phyloP scores from a whole-genome alignment of 2,329 filamentous ascomycete species.

The Nothomitra cinnamomea region DNA sequence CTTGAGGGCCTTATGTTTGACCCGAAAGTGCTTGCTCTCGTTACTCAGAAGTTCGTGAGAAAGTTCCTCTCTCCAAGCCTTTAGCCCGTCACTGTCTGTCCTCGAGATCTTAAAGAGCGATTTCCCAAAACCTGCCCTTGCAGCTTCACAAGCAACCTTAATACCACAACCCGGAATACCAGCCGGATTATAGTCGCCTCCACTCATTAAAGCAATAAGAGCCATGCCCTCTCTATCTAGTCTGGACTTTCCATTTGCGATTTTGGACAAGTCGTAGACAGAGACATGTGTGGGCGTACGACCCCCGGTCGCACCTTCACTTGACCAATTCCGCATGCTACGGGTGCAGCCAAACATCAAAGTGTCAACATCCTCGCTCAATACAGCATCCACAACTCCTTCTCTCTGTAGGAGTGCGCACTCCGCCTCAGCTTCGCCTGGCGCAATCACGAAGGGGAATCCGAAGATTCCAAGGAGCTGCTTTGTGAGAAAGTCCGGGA shows the following conservation, averaged over 20 bases:
- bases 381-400: slow-evolving; percentile 77
- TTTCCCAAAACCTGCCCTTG: slow-evolving; percentile 69
- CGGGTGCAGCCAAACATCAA: slow-evolving; percentile 86
- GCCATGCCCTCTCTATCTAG: slow-evolving; percentile 83
- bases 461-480: slow-evolving; percentile 71
- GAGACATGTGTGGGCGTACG: slow-evolving; percentile 72
- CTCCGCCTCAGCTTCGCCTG: slow-evolving; percentile 90
- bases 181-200: slow-evolving; percentile 81
- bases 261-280: slow-evolving; percentile 50
- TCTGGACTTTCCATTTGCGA: slow-evolving; percentile 36
- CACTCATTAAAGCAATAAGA: slow-evolving; percentile 82
- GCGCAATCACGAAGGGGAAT: slow-evolving; percentile 69
- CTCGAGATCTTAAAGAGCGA: slow-evolving; percentile 50
- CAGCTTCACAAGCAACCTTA: slow-evolving; percentile 79
- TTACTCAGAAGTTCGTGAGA: slow-evolving; percentile 68
- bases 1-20: slow-evolving; percentile 52
- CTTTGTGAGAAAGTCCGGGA: slow-evolving; percentile 64
- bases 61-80: slow-evolving; percentile 54
- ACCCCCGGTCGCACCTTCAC: slow-evolving; percentile 45
- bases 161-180: slow-evolving; percentile 78
- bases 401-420: slow-evolving; percentile 71
- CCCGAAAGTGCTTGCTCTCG: slow-evolving; percentile 62
- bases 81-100: slow-evolving; percentile 41
- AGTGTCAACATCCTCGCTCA: slow-evolving; percentile 93
- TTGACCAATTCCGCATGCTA: slow-evolving; percentile 69